These are phyloP conservation scores for Moricandia arvensis DNA, from an alignment of 345 rosid species.

Conservation along the genomic window DNA sequence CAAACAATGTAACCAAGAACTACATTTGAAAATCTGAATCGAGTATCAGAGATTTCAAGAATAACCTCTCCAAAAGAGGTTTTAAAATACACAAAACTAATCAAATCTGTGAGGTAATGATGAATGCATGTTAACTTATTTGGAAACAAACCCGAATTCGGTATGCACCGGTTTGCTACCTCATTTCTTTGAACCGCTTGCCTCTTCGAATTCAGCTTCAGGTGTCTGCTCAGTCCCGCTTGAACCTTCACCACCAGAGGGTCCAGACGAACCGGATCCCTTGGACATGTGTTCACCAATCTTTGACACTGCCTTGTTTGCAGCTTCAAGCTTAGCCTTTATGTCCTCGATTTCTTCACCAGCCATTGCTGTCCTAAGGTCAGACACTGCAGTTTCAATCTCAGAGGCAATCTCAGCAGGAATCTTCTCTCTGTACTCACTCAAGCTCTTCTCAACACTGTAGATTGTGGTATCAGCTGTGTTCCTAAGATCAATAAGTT, in stretches of 20 bases:
- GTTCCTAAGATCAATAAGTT: slow-evolving; percentile 45
- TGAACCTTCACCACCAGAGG: slow-evolving; percentile 28
- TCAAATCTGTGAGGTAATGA: slow-evolving; percentile 20
- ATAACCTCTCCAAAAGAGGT: background rate
- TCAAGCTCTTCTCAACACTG: slow-evolving; percentile 50
- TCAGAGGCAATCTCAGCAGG: slow-evolving; percentile 45
- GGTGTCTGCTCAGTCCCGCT: slow-evolving; percentile 40
- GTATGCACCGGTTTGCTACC: slow-evolving; percentile 10
- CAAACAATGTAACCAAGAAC: slow-evolving; percentile 5
- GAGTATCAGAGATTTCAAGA: slow-evolving; percentile 20
- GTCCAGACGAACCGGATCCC: slow-evolving; percentile 41
- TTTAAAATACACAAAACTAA: slow-evolving; percentile 24
- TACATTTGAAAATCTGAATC: background rate
- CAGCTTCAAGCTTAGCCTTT: slow-evolving; percentile 52
- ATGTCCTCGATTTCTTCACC: slow-evolving; percentile 49
- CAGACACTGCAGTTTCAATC: slow-evolving; percentile 46
- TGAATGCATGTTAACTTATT: slow-evolving; percentile 26
- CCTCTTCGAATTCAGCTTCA: slow-evolving; percentile 62
- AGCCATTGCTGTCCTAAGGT: slow-evolving; percentile 43
- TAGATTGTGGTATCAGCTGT: slow-evolving; percentile 47
- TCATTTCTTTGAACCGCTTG: slow-evolving; percentile 39
- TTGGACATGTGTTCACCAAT: slow-evolving; percentile 56
- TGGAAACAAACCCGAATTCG: background rate
- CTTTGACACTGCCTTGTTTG: slow-evolving; percentile 59
- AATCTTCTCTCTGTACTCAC: slow-evolving; percentile 52